Evolutionary conservation across 108 stramenopile species (phyloP), one percentile per base, ranked within the genome.

Genomic region (Cyclotella atomus): DNA sequence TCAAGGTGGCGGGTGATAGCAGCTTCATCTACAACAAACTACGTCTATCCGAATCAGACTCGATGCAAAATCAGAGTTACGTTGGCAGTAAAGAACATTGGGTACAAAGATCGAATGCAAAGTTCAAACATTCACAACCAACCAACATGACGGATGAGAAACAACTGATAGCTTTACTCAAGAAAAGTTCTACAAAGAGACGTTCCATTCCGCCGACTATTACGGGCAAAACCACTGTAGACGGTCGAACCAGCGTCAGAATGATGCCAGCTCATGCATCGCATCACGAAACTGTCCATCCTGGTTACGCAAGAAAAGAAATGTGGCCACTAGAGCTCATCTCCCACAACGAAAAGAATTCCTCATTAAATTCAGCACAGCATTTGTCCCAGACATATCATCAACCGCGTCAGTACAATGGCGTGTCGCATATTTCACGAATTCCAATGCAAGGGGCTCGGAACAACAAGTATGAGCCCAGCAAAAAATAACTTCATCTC

Each of bases 241-340:
- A 28, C 0, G 36, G 56, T 0, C 66, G 75, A 29, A 85, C 82
- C 74, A 33, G 77, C 43, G 28, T 83, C 21, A 30, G 71, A 28
- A 30, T 70, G 29, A 85, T 81, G 29, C 81, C 87, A 49, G 83
- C 75, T 24, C 92, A 93, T 73, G 56, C 85, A 16, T 91, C 92
- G 35, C 92, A 93, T 65, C 36, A 82, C 33, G 88, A 93, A 54
- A 65, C 92, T 16, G 79, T 91, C 3, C 85, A 93, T 57, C 44
- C 67, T 53, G 87, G 87, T 16, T 71, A 56, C 53, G 36, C 69
- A 24, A 52, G 52, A 52, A 52, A 23, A 2, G 52, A 52, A 1
- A 52, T 52, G 52, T 52, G 52, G 52, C 52, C 52, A 2, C 20
- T 52, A 23, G 52, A 52, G 20, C 24, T 52, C n/a, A n/a, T n/a